These are phyloP conservation scores for Wickerhamomyces queroliae DNA, from an alignment of 805 yeast species.

Conservation along the genomic window DNA sequence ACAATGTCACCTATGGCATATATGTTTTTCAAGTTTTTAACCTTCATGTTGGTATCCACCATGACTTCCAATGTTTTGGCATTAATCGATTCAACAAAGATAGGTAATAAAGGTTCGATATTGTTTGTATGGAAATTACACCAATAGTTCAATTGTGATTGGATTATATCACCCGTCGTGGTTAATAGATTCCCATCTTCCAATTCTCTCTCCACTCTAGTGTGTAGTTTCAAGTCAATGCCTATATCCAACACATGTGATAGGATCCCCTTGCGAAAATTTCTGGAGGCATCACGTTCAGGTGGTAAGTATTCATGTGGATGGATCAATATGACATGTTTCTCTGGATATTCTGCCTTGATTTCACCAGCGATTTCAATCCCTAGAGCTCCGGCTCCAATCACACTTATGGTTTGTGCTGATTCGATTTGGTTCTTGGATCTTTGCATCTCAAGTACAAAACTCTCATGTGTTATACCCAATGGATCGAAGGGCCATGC, in stretches of 20 bases:
- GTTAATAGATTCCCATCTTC: conserved; percentile 18
- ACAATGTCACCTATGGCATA: conserved; percentile 33
- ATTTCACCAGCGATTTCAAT: conserved; percentile 46
- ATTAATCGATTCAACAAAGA: conserved; percentile 19
- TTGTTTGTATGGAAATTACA: conserved; percentile 31
- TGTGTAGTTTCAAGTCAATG: conserved; percentile 23
- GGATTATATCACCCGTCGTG: conserved; percentile 21
- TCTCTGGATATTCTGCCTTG: conserved; percentile 30
- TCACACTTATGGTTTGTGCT: conserved; percentile 34
- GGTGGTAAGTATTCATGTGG: conserved; percentile 38
- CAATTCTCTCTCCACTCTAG: conserved; percentile 25
- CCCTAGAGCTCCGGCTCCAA: conserved; percentile 51
- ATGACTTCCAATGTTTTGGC: no score
- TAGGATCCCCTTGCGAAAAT: conserved; percentile 12
- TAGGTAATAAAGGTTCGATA: conserved; percentile 22
- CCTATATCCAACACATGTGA: conserved; percentile 15
- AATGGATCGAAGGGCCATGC: conserved; percentile 50
- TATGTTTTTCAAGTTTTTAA: conserved; percentile 21
- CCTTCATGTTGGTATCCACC: conserved; percentile 21
- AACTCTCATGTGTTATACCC: conserved; percentile 32
- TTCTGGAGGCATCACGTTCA: conserved; percentile 23
- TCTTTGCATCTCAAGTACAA: conserved; percentile 35
- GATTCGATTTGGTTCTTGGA: conserved; percentile 26
- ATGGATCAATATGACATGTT: conserved; percentile 33
- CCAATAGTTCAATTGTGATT: conserved; percentile 31